phyloP scores from a whole-genome alignment of 164 flowering plant genomes.

The Sextonia rubra region DNA sequence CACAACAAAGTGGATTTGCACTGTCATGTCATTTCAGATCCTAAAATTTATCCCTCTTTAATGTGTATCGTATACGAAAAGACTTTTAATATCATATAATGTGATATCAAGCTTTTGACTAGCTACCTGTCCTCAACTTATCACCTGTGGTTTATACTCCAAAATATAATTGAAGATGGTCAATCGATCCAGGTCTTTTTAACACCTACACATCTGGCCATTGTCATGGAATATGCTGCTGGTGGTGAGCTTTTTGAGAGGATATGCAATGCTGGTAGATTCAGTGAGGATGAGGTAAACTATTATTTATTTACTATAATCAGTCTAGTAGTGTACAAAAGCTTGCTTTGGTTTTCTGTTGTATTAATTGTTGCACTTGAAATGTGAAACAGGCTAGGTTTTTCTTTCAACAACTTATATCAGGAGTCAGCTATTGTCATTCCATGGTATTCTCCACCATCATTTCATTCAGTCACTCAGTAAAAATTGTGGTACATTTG shows the following conservation, averaged over 20 bases:
- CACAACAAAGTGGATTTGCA: too few species aligned
- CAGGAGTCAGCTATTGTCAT: conserved; percentile 96
- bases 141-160: not conserved
- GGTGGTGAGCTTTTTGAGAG: conserved; percentile 84
- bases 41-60: too few species aligned
- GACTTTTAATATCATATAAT: too few species aligned
- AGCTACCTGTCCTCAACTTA: not conserved
- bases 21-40: too few species aligned
- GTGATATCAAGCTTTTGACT: not conserved
- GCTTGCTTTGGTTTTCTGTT: not conserved
- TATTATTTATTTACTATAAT: not conserved
- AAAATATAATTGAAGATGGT: not conserved
- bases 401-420: conserved; percentile 89
- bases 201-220: conserved; percentile 79
- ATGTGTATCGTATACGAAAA: too few species aligned
- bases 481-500: not conserved
- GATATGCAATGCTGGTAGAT: conserved; percentile 79
- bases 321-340: not conserved
- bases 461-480: not conserved
- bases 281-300: conserved; percentile 80
- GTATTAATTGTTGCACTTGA: not conserved
- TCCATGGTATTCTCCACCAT: conserved; percentile 52
- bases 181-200: conserved; percentile 50
- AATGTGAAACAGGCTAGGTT: conserved; percentile 55
- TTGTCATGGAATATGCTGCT: conserved; percentile 88